Percentiles rank a stretch among this genome's conserved stretches.
These are phyloP conservation scores for Apostasia shenzhenica DNA, from an alignment of 106 monocot species.

Conservation along the genomic window DNA sequence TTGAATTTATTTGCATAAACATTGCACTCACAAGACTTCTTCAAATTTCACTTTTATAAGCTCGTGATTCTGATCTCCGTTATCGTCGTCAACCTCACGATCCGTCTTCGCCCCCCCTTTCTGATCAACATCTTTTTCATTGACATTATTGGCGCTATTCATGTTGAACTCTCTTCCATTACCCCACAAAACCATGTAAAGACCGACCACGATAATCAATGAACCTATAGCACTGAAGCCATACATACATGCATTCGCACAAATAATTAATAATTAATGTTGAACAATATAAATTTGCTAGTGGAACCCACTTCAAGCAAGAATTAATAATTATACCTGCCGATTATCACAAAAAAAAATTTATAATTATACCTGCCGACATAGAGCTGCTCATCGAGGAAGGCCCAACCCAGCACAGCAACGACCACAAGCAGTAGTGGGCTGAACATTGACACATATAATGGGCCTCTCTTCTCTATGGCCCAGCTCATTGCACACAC, in stretches of 20 bases:
- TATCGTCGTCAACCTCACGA: no score
- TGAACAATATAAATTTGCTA: no score
- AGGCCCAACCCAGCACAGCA: constrained; percentile 66
- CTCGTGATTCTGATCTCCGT: no score
- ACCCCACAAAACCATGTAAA: constrained; percentile 51
- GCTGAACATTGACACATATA: constrained; percentile 80
- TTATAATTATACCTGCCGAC: constrained; percentile 43
- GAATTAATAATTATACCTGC: no score
- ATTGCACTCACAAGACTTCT: no score
- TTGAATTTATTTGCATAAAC: no score
- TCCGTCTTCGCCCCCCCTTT: no score
- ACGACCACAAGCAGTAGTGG: constrained; percentile 68
- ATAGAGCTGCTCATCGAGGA: constrained; percentile 68
- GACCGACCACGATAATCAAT: constrained; percentile 30
- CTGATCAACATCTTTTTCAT: no score
- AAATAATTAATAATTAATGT: no score
- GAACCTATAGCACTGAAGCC: constrained; percentile 31
- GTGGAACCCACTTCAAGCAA: no score
- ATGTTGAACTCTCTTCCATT: constrained; percentile 28
- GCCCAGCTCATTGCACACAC: constrained; percentile 67
- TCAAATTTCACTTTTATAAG: no score
- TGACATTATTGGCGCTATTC: neutral
- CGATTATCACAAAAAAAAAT: no score
- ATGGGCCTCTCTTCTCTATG: constrained; percentile 55
- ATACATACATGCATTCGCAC: neutral